Conservation (phyloP, 225 moss, liverwort and hornwort genomes). For the Neckera pumila region DNA sequence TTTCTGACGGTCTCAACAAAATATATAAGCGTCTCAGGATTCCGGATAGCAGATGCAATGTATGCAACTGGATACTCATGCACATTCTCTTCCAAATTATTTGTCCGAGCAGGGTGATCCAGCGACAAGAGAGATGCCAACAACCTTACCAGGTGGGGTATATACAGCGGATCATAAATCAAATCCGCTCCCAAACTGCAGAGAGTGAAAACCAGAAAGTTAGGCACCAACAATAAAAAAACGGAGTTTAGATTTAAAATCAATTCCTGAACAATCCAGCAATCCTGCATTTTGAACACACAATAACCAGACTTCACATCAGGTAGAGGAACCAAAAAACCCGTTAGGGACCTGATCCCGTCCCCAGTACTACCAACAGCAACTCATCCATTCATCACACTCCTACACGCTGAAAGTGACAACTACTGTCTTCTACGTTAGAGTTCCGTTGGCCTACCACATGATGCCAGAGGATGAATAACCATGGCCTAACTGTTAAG, state of each 20-base stretch:
- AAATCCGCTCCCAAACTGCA: conserved; percentile 86
- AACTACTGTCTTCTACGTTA: too few relatives aligned
- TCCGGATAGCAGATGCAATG: conserved; percentile 64
- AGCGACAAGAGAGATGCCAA: conserved; percentile 50
- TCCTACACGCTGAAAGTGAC: not conserved
- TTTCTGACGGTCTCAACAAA: conserved; percentile 41
- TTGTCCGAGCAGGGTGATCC: conserved; percentile 13
- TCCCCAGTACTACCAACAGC: not conserved
- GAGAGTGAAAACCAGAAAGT: not conserved
- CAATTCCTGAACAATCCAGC: not conserved
- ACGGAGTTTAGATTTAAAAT: not conserved
- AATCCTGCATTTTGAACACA: not conserved
- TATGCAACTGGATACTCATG: conserved; percentile 66
- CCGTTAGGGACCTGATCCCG: not conserved
- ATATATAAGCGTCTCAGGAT: conserved; percentile 46
- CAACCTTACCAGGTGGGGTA: conserved; percentile 53
- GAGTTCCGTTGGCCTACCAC: not conserved
- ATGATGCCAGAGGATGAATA: not conserved
- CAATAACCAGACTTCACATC: not conserved
- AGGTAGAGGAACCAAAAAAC: not conserved
- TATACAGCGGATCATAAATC: conserved; percentile 53
- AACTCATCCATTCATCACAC: not conserved
- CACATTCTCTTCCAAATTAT: conserved; percentile 6
- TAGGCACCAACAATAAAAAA: not conserved
- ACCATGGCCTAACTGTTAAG: not conserved